These are phyloP conservation scores for Penicillium parvum DNA, from an alignment of 495 filamentous ascomycete species.

Conservation along the genomic window DNA sequence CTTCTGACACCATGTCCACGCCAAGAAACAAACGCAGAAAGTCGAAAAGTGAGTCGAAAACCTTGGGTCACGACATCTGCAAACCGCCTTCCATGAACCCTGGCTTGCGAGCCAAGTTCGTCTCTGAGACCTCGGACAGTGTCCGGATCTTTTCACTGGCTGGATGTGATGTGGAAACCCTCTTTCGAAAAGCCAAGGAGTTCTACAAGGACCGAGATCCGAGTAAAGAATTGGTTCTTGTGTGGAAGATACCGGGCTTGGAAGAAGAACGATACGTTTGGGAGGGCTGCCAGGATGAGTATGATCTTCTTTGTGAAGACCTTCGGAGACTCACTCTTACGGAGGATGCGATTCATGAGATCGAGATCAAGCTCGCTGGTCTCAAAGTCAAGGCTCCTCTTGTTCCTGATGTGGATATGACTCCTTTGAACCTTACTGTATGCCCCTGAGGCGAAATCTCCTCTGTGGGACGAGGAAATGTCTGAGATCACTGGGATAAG, in stretches of 20 bases:
- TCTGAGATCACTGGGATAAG: too few relatives aligned
- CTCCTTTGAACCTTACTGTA: too few relatives aligned
- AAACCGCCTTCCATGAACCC: not conserved
- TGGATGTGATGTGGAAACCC: constrained; percentile 5
- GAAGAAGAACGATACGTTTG: constrained; percentile 13
- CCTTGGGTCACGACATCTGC: too few relatives aligned
- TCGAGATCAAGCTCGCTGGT: too few relatives aligned
- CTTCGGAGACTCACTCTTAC: constrained; percentile 2
- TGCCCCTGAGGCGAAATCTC: too few relatives aligned
- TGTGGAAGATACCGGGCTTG: constrained; percentile 18
- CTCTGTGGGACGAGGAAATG: too few relatives aligned
- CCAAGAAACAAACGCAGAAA: too few relatives aligned
- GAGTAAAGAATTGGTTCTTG: constrained; percentile 1
- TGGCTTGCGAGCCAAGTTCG: constrained; percentile 5
- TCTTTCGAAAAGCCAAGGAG: constrained; percentile 21
- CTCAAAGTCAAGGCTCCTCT: too few relatives aligned
- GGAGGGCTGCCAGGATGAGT: constrained; percentile 22
- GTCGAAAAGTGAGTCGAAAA: too few relatives aligned
- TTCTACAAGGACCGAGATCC: constrained; percentile 13
- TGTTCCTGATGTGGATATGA: too few relatives aligned
- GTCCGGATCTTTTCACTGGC: constrained; percentile 12
- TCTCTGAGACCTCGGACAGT: not conserved
- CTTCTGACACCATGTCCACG: too few relatives aligned
- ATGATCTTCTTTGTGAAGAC: constrained; percentile 17
- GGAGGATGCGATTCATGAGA: too few relatives aligned